Evolutionary conservation across 768 basidiomycete species (phyloP).

Genomic region (Termitomyces sp.): DNA sequence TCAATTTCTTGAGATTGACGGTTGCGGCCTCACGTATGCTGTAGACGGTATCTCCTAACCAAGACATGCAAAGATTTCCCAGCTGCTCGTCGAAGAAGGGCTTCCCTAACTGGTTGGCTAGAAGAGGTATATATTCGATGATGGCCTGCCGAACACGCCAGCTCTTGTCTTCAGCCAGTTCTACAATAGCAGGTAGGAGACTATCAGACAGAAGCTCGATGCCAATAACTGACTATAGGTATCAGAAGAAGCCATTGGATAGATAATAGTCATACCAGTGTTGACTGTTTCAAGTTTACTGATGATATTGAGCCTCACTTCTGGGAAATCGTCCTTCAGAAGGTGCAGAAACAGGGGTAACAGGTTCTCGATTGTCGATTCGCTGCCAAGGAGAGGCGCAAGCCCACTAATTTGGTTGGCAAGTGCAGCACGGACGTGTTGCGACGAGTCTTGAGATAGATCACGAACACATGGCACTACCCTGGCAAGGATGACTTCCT

Average conservation of each 20-base stretch:
- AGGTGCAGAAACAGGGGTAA: conserved; percentile 94
- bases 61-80: conserved; percentile 96
- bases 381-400: conserved; percentile 89
- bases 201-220: conserved; percentile 93
- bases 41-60: conserved; percentile 97
- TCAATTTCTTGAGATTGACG: conserved; percentile 92
- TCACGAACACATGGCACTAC: conserved; percentile 95
- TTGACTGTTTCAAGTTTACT: conserved; percentile 98
- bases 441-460: conserved; percentile 88
- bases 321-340: conserved; percentile 97
- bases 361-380: conserved; percentile 94
- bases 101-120: conserved; percentile 96
- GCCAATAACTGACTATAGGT: conserved; percentile 76
- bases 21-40: conserved; percentile 99
- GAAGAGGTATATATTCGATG: conserved; percentile 98
- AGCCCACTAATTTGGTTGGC: conserved; percentile 96
- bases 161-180: conserved; percentile 98
- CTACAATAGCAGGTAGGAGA: conserved; percentile 94
- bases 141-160: conserved; percentile 99
- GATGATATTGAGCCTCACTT: conserved; percentile 96
- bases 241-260: conserved; percentile 13
- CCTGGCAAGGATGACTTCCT: conserved; percentile 88
- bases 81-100: conserved; percentile 98
- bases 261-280: conserved; percentile 55
- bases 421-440: conserved; percentile 95